Base-by-base conservation (phyloP, 2,329 filamentous ascomycete genomes). In the Chrysoporthe austroafricana region DNA sequence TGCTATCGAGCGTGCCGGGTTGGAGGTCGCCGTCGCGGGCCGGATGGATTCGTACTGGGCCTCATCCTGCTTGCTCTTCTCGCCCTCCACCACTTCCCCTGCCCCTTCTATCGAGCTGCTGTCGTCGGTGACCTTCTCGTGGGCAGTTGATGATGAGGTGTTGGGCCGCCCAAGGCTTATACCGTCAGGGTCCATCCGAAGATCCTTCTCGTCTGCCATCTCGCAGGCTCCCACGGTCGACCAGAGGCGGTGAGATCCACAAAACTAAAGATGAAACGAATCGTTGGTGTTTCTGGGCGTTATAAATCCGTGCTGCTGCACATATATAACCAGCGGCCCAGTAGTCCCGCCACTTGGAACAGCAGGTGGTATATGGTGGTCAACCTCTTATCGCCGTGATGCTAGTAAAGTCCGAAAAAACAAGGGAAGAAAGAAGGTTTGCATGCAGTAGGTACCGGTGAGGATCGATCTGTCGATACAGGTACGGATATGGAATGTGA, bases 21-120 rank as follows among this genome's bases (percentile, higher is more conserved):
- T 56, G 34, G 57, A 64, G 18, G 58, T 42, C 13, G 16, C 58
- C 36, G 70, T 62, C 61, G 61, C 66, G 50, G 71, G 61, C 61
- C 73, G 73, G 62, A 77, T 76, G 21, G 74, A 74, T 26, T 73
- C 73, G 50, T 74, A 74, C 60, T 48, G 60, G 52, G 69, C 62
- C 43, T 69, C 67, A 14, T 69, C 63, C 54, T 62, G 43, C 2
- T 58, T 42, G 39, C 26, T 61, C 43, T 63, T 57, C 21, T 59
- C 14, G 63, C 61, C 32, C 65, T 70, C 54, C 54, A n/a, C 39
- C 39, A 64, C 50, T n/a, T 63, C 66, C 32, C 59, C 59, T 32
- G 56, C 57, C 16, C 48, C 66, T 48, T 36, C 63, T 63, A 62
- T 64, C 26, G 60, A 63, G 5, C 26, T 50, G 50, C 66, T 66